Conservation (phyloP, 352 stramenopile genomes). For the Phytophthora agathidicida region DNA sequence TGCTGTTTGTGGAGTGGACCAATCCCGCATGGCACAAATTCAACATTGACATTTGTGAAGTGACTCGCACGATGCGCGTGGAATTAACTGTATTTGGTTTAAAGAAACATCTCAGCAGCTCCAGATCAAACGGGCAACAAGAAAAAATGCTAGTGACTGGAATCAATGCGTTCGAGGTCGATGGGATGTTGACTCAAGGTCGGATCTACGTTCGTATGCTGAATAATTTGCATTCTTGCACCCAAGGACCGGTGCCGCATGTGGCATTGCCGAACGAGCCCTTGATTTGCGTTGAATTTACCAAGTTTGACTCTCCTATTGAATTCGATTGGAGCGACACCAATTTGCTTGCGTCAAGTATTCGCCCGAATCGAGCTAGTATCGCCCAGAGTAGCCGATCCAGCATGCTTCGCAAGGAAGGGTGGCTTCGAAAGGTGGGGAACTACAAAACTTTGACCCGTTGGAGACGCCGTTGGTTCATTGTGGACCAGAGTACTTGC, state of each 20-base stretch:
- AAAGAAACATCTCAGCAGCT: conserved; percentile 53
- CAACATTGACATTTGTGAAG: conserved; percentile 71
- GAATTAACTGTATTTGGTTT: conserved; percentile 72
- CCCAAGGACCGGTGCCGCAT: conserved; percentile 69
- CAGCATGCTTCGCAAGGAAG: conserved; percentile 67
- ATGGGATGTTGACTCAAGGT: conserved; percentile 65
- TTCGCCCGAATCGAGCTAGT: conserved; percentile 25
- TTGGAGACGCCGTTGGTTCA: conserved; percentile 77
- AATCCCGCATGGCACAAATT: conserved; percentile 79
- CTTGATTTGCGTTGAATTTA: conserved; percentile 70
- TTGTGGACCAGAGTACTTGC: conserved; percentile 70
- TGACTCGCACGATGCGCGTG: conserved; percentile 74
- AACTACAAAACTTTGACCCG: conserved; percentile 63
- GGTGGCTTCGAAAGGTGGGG: conserved; percentile 80
- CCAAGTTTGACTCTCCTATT: conserved; percentile 53
- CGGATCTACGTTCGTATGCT: conserved; percentile 68
- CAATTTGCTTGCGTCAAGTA: conserved; percentile 13
- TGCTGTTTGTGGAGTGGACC: conserved; percentile 73
- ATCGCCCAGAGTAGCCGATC: conserved; percentile 26
- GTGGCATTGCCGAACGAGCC: conserved; percentile 64
- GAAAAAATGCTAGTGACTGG: conserved; percentile 78
- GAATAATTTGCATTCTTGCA: conserved; percentile 74
- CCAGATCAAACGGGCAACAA: conserved; percentile 34
- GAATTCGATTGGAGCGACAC: conserved; percentile 72
- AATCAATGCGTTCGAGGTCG: conserved; percentile 82